phyloP scores from a whole-genome alignment of 345 rosid genomes.

The Excoecaria agallocha region DNA sequence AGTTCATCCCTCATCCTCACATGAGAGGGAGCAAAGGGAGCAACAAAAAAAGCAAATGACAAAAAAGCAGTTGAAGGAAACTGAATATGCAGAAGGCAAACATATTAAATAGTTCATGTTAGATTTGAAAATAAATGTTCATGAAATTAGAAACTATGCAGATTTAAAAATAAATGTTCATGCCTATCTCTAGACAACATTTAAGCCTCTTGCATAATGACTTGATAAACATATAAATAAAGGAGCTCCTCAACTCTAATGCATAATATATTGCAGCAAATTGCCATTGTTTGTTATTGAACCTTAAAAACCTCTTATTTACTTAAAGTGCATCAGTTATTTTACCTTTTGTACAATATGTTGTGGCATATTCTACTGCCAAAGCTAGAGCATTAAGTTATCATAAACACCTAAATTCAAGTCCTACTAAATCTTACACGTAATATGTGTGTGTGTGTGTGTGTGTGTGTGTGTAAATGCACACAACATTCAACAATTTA shows the following conservation, averaged over 20 bases:
- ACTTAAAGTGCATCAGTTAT: background rate
- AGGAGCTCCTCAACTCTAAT: background rate
- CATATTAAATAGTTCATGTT: no score
- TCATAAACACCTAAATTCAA: slow-evolving; percentile 4
- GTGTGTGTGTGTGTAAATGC: background rate
- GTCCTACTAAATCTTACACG: background rate
- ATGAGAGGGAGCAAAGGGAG: no score
- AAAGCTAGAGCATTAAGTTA: background rate
- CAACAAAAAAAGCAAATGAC: no score
- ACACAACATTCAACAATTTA: background rate
- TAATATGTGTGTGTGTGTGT: background rate
- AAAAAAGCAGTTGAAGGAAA: no score
- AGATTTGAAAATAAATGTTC: no score
- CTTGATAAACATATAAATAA: slow-evolving; percentile 37
- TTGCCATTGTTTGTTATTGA: background rate
- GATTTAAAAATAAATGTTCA: no score
- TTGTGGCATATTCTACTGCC: slow-evolving; percentile 3
- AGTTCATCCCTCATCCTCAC: no score
- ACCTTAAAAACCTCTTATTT: background rate
- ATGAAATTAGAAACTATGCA: no score
- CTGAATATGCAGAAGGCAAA: no score
- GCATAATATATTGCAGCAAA: background rate
- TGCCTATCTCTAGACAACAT: no score
- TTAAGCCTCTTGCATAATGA: slow-evolving; percentile 65
- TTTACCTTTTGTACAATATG: background rate